These are phyloP conservation scores for Wickerhamomyces hampshirensis DNA, from an alignment of 805 yeast species.

Conservation along the genomic window DNA sequence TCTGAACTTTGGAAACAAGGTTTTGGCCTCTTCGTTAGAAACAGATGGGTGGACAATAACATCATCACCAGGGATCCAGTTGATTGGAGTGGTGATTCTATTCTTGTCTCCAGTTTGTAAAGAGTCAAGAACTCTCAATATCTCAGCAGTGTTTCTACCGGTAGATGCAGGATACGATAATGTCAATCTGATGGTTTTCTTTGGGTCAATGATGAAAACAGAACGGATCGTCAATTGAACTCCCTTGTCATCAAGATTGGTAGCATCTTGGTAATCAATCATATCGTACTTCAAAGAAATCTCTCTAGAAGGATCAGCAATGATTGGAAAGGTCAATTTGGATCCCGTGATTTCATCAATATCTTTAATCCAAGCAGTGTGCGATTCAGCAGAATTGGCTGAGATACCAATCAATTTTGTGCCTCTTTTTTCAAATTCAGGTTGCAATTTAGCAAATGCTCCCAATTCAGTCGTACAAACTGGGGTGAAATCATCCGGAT, in stretches of 20 bases:
- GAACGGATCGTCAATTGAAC: slow-evolving; percentile 66
- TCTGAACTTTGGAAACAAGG: slow-evolving; percentile 57
- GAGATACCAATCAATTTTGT: slow-evolving; percentile 66
- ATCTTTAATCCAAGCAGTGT: slow-evolving; percentile 65
- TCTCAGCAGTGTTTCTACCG: slow-evolving; percentile 74
- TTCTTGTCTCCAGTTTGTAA: slow-evolving; percentile 59
- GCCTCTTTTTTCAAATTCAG: slow-evolving; percentile 60
- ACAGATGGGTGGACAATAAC: slow-evolving; percentile 68
- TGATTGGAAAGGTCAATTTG: slow-evolving; percentile 56
- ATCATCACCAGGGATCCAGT: slow-evolving; percentile 72
- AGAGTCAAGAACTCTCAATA: slow-evolving; percentile 65
- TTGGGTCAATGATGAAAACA: slow-evolving; percentile 67
- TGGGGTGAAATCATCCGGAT: slow-evolving; percentile 77
- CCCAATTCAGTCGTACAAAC: slow-evolving; percentile 78
- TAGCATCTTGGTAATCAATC: slow-evolving; percentile 67
- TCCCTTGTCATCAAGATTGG: slow-evolving; percentile 60
- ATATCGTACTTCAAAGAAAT: slow-evolving; percentile 61
- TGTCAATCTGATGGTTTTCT: slow-evolving; percentile 55
- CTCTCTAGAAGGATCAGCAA: slow-evolving; percentile 60
- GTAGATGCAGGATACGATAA: slow-evolving; percentile 70
- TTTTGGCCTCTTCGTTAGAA: slow-evolving; percentile 53
- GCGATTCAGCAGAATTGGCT: slow-evolving; percentile 58
- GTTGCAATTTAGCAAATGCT: slow-evolving; percentile 67
- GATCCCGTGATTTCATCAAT: slow-evolving; percentile 64
- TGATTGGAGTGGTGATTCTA: slow-evolving; percentile 64